phyloP scores from a whole-genome alignment of 805 yeast species.

The Kregervanrija fluxuum region DNA sequence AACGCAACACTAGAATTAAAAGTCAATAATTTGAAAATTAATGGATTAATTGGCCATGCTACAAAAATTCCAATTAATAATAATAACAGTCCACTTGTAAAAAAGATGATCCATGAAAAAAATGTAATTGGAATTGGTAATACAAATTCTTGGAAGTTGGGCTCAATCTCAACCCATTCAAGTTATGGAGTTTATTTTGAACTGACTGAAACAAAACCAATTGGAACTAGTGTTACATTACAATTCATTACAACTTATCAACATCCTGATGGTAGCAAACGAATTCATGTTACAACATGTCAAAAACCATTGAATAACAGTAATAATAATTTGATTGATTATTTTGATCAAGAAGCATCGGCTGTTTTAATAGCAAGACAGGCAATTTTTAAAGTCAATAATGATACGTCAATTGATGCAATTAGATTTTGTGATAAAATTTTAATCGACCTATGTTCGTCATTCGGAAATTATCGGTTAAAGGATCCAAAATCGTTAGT shows the following conservation, averaged over 20 bases:
- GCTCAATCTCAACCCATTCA: slow-evolving; percentile 48
- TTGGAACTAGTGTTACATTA: slow-evolving; percentile 20
- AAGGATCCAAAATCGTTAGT: slow-evolving; percentile 43
- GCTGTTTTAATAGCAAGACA: slow-evolving; percentile 53
- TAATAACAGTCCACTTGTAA: neutral
- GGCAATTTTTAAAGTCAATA: slow-evolving; percentile 36
- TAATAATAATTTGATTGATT: slow-evolving; percentile 29
- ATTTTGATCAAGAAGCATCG: slow-evolving; percentile 67
- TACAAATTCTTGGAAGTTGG: slow-evolving; percentile 54
- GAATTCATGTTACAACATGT: slow-evolving; percentile 56
- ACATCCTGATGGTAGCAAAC: slow-evolving; percentile 49
- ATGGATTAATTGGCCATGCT: slow-evolving; percentile 61
- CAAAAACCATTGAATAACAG: slow-evolving; percentile 36
- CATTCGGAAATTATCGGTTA: slow-evolving; percentile 41
- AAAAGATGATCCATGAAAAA: slow-evolving; percentile 10
- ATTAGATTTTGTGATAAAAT: slow-evolving; percentile 43
- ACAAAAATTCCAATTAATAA: slow-evolving; percentile 30
- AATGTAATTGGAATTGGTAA: slow-evolving; percentile 40
- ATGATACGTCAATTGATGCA: slow-evolving; percentile 28
- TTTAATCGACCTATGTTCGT: slow-evolving; percentile 38
- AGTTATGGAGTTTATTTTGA: slow-evolving; percentile 56
- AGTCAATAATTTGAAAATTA: slow-evolving; percentile 43
- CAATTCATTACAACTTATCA: slow-evolving; percentile 59
- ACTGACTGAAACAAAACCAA: slow-evolving; percentile 21
- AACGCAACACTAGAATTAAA: slow-evolving; percentile 56